A percentile compares a stretch with the other conserved stretches of the same genome.
Evolutionary conservation across 2,329 filamentous ascomycete species (phyloP).

Genomic region (Cladosporium sp.): DNA sequence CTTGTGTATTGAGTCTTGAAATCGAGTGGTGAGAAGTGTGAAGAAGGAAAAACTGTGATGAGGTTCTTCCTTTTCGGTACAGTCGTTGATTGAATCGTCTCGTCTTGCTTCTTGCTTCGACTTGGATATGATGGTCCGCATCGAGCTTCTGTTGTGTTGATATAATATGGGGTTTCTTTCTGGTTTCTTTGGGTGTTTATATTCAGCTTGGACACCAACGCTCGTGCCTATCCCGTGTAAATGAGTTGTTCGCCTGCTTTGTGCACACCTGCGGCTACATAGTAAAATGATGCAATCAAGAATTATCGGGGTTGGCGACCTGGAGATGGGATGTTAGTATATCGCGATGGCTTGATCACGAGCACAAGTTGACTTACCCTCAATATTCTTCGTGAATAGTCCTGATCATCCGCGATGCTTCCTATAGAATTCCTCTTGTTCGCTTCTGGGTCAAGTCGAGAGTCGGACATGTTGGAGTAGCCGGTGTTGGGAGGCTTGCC

Average conservation of each 20-base stretch:
- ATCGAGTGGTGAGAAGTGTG: neutral
- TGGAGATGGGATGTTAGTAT: neutral
- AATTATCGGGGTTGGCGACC: slow-evolving; percentile 12
- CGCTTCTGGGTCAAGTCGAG: slow-evolving; percentile 76
- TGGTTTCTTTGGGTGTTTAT: slow-evolving; percentile 4
- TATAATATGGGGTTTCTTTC: neutral
- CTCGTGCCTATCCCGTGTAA: slow-evolving; percentile 2
- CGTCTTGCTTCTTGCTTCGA: slow-evolving; percentile 10
- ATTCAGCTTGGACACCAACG: slow-evolving; percentile 1
- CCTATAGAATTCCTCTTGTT: slow-evolving; percentile 62
- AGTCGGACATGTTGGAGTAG: slow-evolving; percentile 71
- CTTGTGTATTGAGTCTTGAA: neutral
- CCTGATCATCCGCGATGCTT: slow-evolving; percentile 94
- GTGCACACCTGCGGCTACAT: neutral
- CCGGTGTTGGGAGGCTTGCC: slow-evolving; percentile 56
- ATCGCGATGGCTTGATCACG: neutral
- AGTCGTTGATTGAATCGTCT: slow-evolving; percentile 13
- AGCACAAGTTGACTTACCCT: slow-evolving; percentile 56
- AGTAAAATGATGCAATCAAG: neutral
- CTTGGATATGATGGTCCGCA: neutral
- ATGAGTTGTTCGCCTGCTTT: slow-evolving; percentile 6
- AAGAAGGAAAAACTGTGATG: slow-evolving; percentile 5
- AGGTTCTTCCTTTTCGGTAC: slow-evolving; percentile 9
- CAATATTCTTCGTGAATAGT: slow-evolving; percentile 92
- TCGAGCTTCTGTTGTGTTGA: neutral